Percentiles rank a stretch among this genome's conserved stretches.
Conservation (phyloP, 768 basidiomycete species). For the Leccinum fibrillosum region DNA sequence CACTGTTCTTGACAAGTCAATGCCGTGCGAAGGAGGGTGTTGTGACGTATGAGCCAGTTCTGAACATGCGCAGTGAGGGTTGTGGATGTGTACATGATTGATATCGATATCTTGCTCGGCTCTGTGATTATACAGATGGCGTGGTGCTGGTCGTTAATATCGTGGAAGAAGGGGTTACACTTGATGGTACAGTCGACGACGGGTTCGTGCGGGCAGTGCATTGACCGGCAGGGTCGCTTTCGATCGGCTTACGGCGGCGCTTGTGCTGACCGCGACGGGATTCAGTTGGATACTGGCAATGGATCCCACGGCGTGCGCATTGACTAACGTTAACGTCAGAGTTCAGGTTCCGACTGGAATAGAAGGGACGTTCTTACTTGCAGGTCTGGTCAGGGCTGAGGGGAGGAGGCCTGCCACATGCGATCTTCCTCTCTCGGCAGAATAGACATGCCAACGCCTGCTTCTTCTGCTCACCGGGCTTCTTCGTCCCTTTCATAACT, state of each 20-base stretch:
- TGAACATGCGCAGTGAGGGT: constrained; percentile 10
- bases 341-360: constrained; percentile 6
- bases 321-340: constrained; percentile 35
- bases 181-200: constrained; percentile 15
- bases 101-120: constrained; percentile 6
- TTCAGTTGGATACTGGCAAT: constrained; percentile 48
- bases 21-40: constrained; percentile 7
- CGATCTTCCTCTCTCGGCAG: constrained; percentile 50
- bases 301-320: constrained; percentile 44
- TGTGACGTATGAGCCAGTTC: constrained; percentile 4
- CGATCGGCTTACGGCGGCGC: constrained; percentile 31
- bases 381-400: constrained; percentile 38
- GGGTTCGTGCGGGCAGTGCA: constrained; percentile 20
- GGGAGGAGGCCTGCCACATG: constrained; percentile 42
- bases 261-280: constrained; percentile 48
- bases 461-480: constrained; percentile 39
- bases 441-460: constrained; percentile 47
- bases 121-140: constrained; percentile 17
- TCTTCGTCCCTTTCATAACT: constrained; percentile 31
- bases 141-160: constrained; percentile 18
- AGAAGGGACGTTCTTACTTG: constrained; percentile 38
- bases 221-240: constrained; percentile 24
- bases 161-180: constrained; percentile 17
- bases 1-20: constrained; percentile 11
- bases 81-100: background rate